Base-by-base conservation (phyloP, 2,329 filamentous ascomycete genomes). In the Myriosclerotinia scirpicola region DNA sequence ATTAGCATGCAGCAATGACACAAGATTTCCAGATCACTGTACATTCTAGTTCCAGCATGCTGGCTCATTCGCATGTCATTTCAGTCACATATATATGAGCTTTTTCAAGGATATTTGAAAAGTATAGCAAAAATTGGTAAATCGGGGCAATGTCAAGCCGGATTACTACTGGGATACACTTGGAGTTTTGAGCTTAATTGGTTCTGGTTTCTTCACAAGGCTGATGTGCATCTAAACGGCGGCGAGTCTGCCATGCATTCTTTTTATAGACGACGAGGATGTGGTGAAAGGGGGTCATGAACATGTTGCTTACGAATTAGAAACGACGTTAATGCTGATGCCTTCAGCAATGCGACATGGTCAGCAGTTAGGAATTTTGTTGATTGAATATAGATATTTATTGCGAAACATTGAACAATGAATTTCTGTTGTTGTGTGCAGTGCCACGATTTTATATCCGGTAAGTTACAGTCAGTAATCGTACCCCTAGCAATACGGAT, bases 201-300 rank as follows among this genome's bases (percentile, higher is more conserved):
- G 66, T 34, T 59, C 44, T 42, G 44, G 48, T 38, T 58, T 5
- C 26, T 64, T 66, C 64, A 64, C 69, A 69, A 71, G 70, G 70
- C 70, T 72, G 69, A 72, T 53, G 15, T 53, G 44, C 55, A 65
- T 59, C 14, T 30, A 63, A 61, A 14, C 67, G 54, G 42, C 40
- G 46, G 53, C 56, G 40, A 54, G 53, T 54, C 46, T 36, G 44
- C 52, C 52, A 54, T 56, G 54, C 54, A 64, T 50, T 15, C 53
- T 59, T 64, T 63, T 54, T 48, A 48, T 50, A 50, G 50, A 50
- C 34, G 22, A 34, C 7, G 46, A 44, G n/a, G 36, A 26, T 17
- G 34, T 20, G n/a, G 52, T 50, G 44, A 52, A 48, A 8, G 55
- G 54, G 54, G 14, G 11, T 40, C n/a, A 65, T 22, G n/a, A 52